Conservation (phyloP, 106 monocot genomes). For the Posidonia australis region DNA sequence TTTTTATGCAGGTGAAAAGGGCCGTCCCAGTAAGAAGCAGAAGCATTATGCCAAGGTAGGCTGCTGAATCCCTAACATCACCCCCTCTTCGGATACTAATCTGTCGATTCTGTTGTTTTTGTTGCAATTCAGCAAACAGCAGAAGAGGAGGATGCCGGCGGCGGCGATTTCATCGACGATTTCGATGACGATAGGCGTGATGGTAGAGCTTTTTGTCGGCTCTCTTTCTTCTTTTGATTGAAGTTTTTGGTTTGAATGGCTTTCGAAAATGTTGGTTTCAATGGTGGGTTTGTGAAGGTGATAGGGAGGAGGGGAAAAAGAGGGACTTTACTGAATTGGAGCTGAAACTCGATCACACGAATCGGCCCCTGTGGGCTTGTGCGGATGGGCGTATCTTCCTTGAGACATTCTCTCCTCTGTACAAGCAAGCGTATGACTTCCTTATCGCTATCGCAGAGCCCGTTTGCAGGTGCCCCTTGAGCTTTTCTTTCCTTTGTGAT, state of each 20-base stretch:
- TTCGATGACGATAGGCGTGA: constrained; percentile 58
- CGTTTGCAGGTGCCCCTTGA: constrained; percentile 60
- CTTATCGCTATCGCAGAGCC: constrained; percentile 97
- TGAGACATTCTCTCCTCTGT: constrained; percentile 90
- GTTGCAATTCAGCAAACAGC: background rate
- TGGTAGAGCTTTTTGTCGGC: background rate
- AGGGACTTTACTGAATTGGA: constrained; percentile 90
- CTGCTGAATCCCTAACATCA: background rate
- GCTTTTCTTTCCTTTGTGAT: background rate
- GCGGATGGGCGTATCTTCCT: constrained; percentile 94
- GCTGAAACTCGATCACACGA: constrained; percentile 73
- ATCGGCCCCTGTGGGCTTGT: constrained; percentile 91
- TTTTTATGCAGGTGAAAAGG: constrained; percentile 22
- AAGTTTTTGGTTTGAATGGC: background rate
- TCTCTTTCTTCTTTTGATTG: background rate
- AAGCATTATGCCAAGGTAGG: constrained; percentile 23
- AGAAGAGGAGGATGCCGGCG: constrained; percentile 40
- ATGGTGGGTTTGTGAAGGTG: constrained; percentile 1
- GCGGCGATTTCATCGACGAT: constrained; percentile 34
- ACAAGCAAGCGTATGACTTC: constrained; percentile 98
- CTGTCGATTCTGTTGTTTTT: background rate
- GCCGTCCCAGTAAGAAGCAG: constrained; percentile 33
- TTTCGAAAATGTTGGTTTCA: background rate
- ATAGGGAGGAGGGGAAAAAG: constrained; percentile 28
- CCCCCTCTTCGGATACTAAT: background rate